A percentile compares a stretch with the other conserved stretches of the same genome.
Evolutionary conservation across 2,329 filamentous ascomycete species (phyloP).

Genomic region (Cytospora leucostoma): DNA sequence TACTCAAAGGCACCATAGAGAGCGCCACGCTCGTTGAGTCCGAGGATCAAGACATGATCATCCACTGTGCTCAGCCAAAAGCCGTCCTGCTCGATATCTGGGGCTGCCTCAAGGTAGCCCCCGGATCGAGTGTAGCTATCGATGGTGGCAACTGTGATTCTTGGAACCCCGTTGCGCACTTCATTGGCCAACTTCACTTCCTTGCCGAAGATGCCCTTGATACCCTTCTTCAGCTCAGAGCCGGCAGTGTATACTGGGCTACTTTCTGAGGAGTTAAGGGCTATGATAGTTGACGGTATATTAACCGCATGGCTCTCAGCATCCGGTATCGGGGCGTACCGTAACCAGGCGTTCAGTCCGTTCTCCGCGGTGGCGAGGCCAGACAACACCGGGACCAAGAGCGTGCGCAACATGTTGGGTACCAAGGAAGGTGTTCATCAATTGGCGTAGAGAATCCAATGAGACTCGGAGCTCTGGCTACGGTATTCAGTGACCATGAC

Average conservation of each 20-base stretch:
- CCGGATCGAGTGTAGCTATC: constrained; percentile 43
- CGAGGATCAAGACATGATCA: constrained; percentile 57
- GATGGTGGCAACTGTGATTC: constrained; percentile 53
- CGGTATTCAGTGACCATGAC: neutral
- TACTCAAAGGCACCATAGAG: constrained; percentile 72
- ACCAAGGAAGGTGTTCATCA: too few relatives aligned
- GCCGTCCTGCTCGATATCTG: constrained; percentile 56
- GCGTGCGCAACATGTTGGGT: neutral
- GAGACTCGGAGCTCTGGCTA: neutral
- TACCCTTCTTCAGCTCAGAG: constrained; percentile 58
- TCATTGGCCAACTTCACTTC: constrained; percentile 38
- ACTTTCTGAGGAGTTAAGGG: constrained; percentile 53
- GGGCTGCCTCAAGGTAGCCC: constrained; percentile 36
- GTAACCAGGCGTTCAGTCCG: constrained; percentile 63
- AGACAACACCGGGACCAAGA: neutral
- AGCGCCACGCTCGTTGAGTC: constrained; percentile 66
- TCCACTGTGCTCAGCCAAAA: constrained; percentile 59
- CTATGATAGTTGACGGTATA: constrained; percentile 52
- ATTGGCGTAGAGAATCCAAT: neutral
- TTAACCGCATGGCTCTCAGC: constrained; percentile 37
- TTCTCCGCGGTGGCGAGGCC: constrained; percentile 53
- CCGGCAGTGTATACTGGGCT: constrained; percentile 63
- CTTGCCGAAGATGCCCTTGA: constrained; percentile 58
- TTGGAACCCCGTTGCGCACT: constrained; percentile 29
- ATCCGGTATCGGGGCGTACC: constrained; percentile 56